Evolutionary conservation across 768 basidiomycete genomes (phyloP), one percentile per base, ranked within the genome.

Genomic region (Candolleomyces eurysporus): DNA sequence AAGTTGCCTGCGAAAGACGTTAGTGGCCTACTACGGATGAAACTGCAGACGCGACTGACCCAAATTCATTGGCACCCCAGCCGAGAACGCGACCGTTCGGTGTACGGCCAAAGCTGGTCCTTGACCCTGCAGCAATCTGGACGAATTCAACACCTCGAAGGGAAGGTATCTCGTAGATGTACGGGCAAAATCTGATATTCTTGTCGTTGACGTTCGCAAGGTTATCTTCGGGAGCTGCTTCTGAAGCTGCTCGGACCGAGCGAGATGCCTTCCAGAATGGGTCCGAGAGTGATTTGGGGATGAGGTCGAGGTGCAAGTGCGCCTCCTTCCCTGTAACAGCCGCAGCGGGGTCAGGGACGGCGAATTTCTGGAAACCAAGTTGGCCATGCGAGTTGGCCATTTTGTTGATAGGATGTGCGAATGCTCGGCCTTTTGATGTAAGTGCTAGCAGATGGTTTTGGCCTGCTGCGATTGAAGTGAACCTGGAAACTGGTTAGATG

Each of bases 41-140:
- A 13, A 54, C 46, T 32, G 10, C 39, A 50, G 50, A 36, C 46
- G 58, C 55, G 9, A 66, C 82, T 56, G 65, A 90, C 90, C 94
- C 94, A 66, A 82, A 89, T 64, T 91, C 88, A 70, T 97, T 96
- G 1, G 92, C 92, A 49, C 95, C 95, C 86, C 91, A 96, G 0
- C 87, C 92, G 19, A 98, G 81, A 10, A 96, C 90, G 58, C 86
- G 79, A 2, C 94, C 95, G 2, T 78, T 73, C 3, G 65, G 60
- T 0, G 92, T 93, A 26, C 86, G 78, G 10, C 81, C 88, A 68
- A 92, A 93, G 67, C 90, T 94, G 51, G 83, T 87, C 58, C 86
- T 80, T 43, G 79, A 78, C 2, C 92, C 92, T 26, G 93, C 84
- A 31, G 87, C 86, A 48, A 94, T 78, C 72, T 92, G 88, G 19